Evolutionary conservation across 1,284 basidiomycete species (phyloP).

Genomic region (Rhodotorula sp.): DNA sequence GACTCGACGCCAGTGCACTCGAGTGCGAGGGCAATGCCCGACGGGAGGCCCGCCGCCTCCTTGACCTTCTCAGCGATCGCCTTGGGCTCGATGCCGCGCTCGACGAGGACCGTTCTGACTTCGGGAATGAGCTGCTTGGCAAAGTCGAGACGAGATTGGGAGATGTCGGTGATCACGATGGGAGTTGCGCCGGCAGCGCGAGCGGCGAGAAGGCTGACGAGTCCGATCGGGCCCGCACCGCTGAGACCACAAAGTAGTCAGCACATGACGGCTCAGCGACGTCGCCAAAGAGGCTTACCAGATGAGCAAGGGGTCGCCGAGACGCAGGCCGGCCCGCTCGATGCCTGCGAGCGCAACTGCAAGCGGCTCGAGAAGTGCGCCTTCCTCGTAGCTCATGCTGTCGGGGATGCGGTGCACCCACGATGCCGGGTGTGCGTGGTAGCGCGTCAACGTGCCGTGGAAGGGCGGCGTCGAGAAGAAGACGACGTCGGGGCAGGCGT

Average conservation of each 20-base stretch:
- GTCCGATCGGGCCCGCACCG: constrained; percentile 58
- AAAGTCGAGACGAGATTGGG: constrained; percentile 56
- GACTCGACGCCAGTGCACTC: constrained; percentile 88
- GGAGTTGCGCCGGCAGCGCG: constrained; percentile 58
- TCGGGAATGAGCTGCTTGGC: constrained; percentile 56
- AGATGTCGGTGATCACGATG: constrained; percentile 59
- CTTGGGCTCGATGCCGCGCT: constrained; percentile 47
- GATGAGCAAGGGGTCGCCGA: constrained; percentile 53
- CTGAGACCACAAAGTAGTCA: constrained; percentile 38
- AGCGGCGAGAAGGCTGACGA: constrained; percentile 57
- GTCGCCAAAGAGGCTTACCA: neutral
- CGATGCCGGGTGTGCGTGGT: constrained; percentile 58
- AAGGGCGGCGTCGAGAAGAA: constrained; percentile 57
- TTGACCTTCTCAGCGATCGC: constrained; percentile 50
- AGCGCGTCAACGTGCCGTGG: constrained; percentile 55
- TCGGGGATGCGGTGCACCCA: constrained; percentile 60
- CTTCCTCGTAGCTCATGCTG: constrained; percentile 57
- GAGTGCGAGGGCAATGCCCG: constrained; percentile 54
- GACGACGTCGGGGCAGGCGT: constrained; percentile 53
- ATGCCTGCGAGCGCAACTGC: constrained; percentile 58
- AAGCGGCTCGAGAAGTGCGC: constrained; percentile 54
- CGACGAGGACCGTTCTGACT: constrained; percentile 53
- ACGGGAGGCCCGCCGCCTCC: constrained; percentile 46
- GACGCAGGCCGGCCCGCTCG: constrained; percentile 55
- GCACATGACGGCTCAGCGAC: neutral